phyloP scores from a whole-genome alignment of 2,329 filamentous ascomycete species.

The Helotiales sp. region DNA sequence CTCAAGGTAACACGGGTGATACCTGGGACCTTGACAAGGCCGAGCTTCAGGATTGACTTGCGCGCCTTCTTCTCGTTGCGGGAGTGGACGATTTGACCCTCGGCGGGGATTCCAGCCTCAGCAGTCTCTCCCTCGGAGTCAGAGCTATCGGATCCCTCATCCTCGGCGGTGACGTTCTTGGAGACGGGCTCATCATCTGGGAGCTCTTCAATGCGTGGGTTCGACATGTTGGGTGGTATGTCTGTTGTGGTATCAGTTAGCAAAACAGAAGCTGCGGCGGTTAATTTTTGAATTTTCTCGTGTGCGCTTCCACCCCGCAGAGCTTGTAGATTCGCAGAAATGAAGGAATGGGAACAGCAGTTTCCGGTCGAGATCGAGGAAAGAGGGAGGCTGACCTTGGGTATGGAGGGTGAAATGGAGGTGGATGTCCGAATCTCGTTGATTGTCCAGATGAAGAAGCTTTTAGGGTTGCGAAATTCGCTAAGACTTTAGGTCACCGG shows the following conservation, averaged over 20 bases:
- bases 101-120: conserved; percentile 70
- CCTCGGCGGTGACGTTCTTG: conserved; percentile 79
- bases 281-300: conserved; percentile 36
- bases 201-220: conserved; percentile 97
- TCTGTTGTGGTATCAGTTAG: conserved; percentile 38
- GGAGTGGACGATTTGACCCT: conserved; percentile 90
- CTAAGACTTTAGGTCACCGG: conserved; percentile 33
- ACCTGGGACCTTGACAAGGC: conserved; percentile 92
- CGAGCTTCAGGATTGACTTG: conserved; percentile 98
- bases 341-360: not conserved
- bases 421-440: conserved; percentile 19
- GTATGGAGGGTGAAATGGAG: conserved; percentile 16
- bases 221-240: conserved; percentile 76
- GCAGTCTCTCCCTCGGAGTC: conserved; percentile 79
- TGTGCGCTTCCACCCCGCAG: conserved; percentile 32
- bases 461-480: conserved; percentile 36
- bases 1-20: conserved; percentile 98
- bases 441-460: conserved; percentile 16
- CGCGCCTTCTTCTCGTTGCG: conserved; percentile 99
- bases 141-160: conserved; percentile 70
- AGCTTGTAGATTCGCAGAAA: not conserved
- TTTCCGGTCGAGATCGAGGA: not conserved
- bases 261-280: conserved; percentile 24
- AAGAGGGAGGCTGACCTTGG: conserved; percentile 29
- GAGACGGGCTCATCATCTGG: conserved; percentile 81